Conservation (phyloP, 306 rosid genomes). For the Vigna nakashimae region DNA sequence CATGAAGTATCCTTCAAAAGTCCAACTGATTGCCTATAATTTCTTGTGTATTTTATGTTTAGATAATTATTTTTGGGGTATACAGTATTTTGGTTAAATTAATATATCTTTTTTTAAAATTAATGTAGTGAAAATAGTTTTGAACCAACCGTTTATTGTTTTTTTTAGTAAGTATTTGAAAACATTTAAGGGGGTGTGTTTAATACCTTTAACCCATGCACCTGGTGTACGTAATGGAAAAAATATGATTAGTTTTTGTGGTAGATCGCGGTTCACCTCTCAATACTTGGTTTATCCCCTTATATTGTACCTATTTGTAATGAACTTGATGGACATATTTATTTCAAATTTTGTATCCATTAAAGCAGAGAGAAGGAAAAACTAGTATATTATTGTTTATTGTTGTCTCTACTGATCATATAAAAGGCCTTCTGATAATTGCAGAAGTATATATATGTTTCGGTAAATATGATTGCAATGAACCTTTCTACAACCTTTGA, state of each 20-base stretch:
- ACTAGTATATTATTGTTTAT: not conserved
- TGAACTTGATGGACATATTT: not conserved
- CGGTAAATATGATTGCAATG: slow-evolving; percentile 24
- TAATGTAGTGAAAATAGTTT: not conserved
- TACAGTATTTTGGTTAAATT: not conserved
- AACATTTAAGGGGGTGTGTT: not conserved
- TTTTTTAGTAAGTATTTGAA: not conserved
- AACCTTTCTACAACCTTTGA: slow-evolving; percentile 30
- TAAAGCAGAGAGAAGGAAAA: not conserved
- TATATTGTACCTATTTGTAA: not conserved
- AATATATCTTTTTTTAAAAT: not conserved
- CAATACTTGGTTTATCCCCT: slow-evolving; percentile 8
- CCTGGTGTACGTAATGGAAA: not conserved
- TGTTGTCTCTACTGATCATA: slow-evolving; percentile 15
- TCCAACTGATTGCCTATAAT: slow-evolving; percentile 16
- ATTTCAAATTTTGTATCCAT: not conserved
- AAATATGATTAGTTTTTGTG: not conserved
- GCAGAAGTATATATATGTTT: not conserved
- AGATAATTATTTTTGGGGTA: not conserved
- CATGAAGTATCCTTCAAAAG: slow-evolving; percentile 9
- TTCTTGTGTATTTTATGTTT: slow-evolving; percentile 3
- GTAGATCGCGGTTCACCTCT: slow-evolving; percentile 1
- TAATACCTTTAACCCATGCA: not conserved
- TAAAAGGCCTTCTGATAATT: not conserved
- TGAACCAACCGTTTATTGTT: not conserved